Conservation (phyloP, 164 flowering plant species). For the Protea cynaroides region DNA sequence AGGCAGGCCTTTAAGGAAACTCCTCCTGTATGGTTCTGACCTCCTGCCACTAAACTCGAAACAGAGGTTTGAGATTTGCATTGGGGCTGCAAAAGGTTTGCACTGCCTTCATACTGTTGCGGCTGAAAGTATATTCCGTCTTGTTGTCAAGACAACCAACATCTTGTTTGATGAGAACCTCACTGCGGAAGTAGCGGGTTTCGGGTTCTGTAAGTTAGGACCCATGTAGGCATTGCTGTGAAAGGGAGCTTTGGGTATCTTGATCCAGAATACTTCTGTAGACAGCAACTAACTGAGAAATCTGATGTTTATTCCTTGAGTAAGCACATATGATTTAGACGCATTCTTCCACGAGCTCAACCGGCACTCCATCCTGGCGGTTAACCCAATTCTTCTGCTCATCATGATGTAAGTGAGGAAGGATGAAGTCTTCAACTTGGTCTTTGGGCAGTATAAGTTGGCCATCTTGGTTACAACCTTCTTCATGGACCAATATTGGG, state of each 20-base stretch:
- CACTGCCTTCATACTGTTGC: slow-evolving; percentile 61
- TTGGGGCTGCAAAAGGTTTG: slow-evolving; percentile 52
- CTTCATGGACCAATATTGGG: too few relatives aligned
- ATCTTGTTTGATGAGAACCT: slow-evolving; percentile 44
- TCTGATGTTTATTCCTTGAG: slow-evolving; percentile 44
- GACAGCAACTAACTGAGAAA: slow-evolving; percentile 46
- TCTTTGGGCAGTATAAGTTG: too few relatives aligned
- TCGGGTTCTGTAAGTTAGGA: slow-evolving; percentile 45
- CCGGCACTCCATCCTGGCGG: too few relatives aligned
- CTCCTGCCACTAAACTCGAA: slow-evolving; percentile 37
- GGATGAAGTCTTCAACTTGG: too few relatives aligned
- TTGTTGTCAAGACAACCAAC: slow-evolving; percentile 45
- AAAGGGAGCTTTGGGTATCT: slow-evolving; percentile 41
- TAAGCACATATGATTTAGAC: too few relatives aligned
- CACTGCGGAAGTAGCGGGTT: slow-evolving; percentile 42
- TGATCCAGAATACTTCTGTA: slow-evolving; percentile 47
- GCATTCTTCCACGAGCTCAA: too few relatives aligned
- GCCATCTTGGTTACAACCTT: too few relatives aligned
- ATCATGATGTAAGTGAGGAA: too few relatives aligned
- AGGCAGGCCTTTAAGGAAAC: slow-evolving; percentile 38
- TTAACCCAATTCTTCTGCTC: too few relatives aligned
- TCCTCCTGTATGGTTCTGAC: slow-evolving; percentile 39
- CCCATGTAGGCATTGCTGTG: slow-evolving; percentile 47
- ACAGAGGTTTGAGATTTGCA: slow-evolving; percentile 46
- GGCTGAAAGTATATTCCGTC: slow-evolving; percentile 41